A percentile compares a stretch with the other conserved stretches of the same genome.
Conservation (phyloP, 345 rosid genomes). For the Dipteronia dyeriana region DNA sequence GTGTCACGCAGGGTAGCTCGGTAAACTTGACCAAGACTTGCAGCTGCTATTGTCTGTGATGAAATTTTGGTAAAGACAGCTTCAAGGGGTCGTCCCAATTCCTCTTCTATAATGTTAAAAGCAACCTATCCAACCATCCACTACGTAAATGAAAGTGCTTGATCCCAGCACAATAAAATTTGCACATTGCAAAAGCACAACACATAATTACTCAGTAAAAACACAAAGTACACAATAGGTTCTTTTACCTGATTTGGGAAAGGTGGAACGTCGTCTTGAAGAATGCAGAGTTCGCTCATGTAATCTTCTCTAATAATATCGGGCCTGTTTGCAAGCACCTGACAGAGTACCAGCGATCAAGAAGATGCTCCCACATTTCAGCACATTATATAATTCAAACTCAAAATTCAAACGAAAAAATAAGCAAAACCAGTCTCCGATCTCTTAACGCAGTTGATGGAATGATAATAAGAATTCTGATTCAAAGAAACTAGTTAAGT, state of each 20-base stretch:
- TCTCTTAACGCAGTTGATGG: neutral
- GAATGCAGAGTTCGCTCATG: slow-evolving; percentile 96
- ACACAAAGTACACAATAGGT: neutral
- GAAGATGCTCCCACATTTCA: slow-evolving; percentile 4
- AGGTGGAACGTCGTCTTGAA: slow-evolving; percentile 96
- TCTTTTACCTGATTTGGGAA: slow-evolving; percentile 84
- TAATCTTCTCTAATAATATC: slow-evolving; percentile 96
- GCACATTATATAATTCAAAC: neutral
- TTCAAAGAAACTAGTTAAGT: neutral
- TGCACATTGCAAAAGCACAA: neutral
- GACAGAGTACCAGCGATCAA: neutral
- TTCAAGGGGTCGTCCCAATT: slow-evolving; percentile 87
- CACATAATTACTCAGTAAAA: neutral
- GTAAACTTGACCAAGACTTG: slow-evolving; percentile 97
- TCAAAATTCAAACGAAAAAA: neutral
- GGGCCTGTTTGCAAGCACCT: slow-evolving; percentile 97
- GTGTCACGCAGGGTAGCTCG: slow-evolving; percentile 85
- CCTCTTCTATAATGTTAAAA: slow-evolving; percentile 89
- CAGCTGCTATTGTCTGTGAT: slow-evolving; percentile 87
- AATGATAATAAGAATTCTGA: neutral
- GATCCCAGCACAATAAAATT: neutral
- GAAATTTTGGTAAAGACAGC: slow-evolving; percentile 84
- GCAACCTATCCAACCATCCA: slow-evolving; percentile 62
- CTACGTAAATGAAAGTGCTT: slow-evolving; percentile 21
- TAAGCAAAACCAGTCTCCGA: neutral